Evolutionary conservation across 176 grass and related monocot species (phyloP), one percentile per base, ranked within the genome.

Genomic region (Eleusine coracana): DNA sequence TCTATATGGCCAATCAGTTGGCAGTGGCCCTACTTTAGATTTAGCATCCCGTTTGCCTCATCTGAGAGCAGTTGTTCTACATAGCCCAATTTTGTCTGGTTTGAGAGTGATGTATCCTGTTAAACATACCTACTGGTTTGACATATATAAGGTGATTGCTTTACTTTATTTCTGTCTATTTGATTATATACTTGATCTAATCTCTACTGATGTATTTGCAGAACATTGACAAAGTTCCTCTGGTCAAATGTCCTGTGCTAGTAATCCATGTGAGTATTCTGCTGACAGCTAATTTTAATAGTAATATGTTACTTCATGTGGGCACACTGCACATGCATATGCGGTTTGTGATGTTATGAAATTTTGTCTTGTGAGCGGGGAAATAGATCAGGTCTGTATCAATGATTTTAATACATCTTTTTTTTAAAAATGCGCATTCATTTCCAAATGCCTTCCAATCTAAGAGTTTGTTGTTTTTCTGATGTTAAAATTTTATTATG

Each of bases 251-350:
- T 84, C 91, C 92, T 21, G 90, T 98, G 28, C 83, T 98, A 87
- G 96, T 98, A 71, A 98, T 98, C 88, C 96, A 98, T 91, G 96
- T 98, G 89, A 98, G 96, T 98, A 56, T 82, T 44, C 77, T 39
- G 18, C 54, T 92, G 37, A n/a, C 42, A 82, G 31, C n/a, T 70
- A 77, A 10, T 80, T 62, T 83, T 42, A 28, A 21, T 71, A 39
- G 18, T 65, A 62, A 58, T 68, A 16, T 54, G 52, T 51, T 68
- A 75, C 49, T 70, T 25, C 62, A 75, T 88, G 34, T 84, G 62
- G 3, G 9, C 73, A 75, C 76, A 88, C 74, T 2, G 20, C 66
- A 75, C 76, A 88, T 88, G 62, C 51, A 74, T 78, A 27, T 58
- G 18, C 10, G 10, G 15, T 74, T 73, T 79, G 1, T 88, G n/a